A percentile compares a stretch with the other conserved stretches of the same genome.
Evolutionary conservation across 306 rosid species (phyloP).

Genomic region (Quercus ilex): DNA sequence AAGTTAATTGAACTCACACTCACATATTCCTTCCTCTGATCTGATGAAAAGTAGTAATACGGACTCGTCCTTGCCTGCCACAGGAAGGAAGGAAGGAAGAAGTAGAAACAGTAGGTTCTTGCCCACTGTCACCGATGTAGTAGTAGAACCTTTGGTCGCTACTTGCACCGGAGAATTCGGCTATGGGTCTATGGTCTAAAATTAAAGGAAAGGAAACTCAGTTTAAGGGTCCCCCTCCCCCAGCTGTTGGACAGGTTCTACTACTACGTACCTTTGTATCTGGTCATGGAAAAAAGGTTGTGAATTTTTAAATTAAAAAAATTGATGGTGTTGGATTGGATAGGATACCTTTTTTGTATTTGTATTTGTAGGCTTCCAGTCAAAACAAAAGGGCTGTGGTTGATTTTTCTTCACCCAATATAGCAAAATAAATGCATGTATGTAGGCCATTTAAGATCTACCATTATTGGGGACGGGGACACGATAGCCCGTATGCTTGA

Average conservation of each 20-base stretch:
- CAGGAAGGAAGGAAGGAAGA: constrained; percentile 11
- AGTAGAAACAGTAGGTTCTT: constrained; percentile 29
- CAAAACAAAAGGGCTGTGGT: constrained; percentile 56
- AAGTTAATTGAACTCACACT: too few relatives aligned
- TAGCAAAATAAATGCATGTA: constrained; percentile 89
- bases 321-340: constrained; percentile 55
- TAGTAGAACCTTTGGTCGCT: constrained; percentile 53
- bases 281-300: background rate
- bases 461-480: constrained; percentile 72
- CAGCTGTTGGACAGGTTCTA: constrained; percentile 71
- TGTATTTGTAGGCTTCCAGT: constrained; percentile 30
- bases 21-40: too few relatives aligned
- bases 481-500: constrained; percentile 66
- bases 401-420: constrained; percentile 91
- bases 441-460: constrained; percentile 95
- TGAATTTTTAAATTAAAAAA: background rate
- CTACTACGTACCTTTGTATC: background rate
- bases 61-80: too few relatives aligned
- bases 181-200: constrained; percentile 74
- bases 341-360: constrained; percentile 56
- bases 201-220: constrained; percentile 58
- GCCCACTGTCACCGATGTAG: constrained; percentile 48
- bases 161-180: constrained; percentile 62
- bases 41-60: too few relatives aligned
- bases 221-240: constrained; percentile 49